Base-by-base conservation (phyloP, 2,329 filamentous ascomycete genomes). In the Clonostachys sp. region DNA sequence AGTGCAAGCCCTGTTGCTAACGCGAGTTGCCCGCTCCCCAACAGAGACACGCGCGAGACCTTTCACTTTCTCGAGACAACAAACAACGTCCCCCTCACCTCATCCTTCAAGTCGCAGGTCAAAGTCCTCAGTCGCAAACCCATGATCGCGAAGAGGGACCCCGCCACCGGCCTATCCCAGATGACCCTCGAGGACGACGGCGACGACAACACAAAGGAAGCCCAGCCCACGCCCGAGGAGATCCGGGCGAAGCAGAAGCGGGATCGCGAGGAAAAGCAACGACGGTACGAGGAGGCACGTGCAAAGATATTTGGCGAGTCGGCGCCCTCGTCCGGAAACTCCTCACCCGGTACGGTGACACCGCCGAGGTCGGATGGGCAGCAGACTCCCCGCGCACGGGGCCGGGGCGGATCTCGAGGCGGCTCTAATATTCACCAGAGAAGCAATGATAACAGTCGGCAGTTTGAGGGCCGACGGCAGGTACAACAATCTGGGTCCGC, bases 251-350 rank as follows among this genome's bases (percentile, higher is more conserved):
- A 87, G 60, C 88, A 91, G 46, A 83, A 90, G 62, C 78, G 80
- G 44, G 89, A 95, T 57, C 80, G 84, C 10, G 91, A 95, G 61
- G 91, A 95, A 70, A 96, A 94, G 71, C 88, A 95, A 71, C 84
- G 84, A 48, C 87, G 87, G 51, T 96, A 96, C 63, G 88, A 95
- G 51, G 91, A 96, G 70, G 89, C 85, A 6, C 80, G 92, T 33
- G 89, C 92, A 57, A 87, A 91, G 62, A 85, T 96, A 47, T 92
- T 96, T 65, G 91, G 91, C 17, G 82, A 80, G 34, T 70, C 72
- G 10, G 71, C 66, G 34, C 65, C 72, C 10, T 72, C 72, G 8
- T 78, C 84, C 0, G 80, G 83, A 2, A 73, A 75, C 8, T 84
- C 83, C 5, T 82, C 82, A 5, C 81, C 84, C 0, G 81, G 81